These are phyloP conservation scores for Chamaecyparis obtusa DNA, from an alignment of 75 land plant genomes.

Conservation along the genomic window DNA sequence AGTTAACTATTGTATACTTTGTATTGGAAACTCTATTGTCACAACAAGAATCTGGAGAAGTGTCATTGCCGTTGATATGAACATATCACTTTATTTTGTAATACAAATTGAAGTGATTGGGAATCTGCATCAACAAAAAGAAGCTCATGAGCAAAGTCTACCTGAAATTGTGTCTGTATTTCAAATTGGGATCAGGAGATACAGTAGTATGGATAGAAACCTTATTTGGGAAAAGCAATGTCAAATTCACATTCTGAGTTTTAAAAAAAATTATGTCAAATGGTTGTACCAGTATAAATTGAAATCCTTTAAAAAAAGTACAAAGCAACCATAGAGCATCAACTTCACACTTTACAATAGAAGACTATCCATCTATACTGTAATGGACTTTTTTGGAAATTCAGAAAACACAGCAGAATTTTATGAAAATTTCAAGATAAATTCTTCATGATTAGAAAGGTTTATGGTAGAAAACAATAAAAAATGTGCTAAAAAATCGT, in stretches of 20 bases:
- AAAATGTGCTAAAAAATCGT: no score
- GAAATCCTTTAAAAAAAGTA: not conserved
- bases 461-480: no score
- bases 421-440: no score
- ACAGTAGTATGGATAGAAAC: not conserved
- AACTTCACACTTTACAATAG: no score
- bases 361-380: no score
- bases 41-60: constrained; percentile 51
- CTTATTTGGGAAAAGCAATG: not conserved
- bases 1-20: constrained; percentile 82
- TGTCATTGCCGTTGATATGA: constrained; percentile 72
- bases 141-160: not conserved
- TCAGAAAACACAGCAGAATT: no score
- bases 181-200: not conserved
- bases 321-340: not conserved
- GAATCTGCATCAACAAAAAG: not conserved
- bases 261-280: not conserved
- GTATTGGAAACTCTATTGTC: constrained; percentile 88
- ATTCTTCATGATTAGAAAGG: no score
- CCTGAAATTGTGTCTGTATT: not conserved
- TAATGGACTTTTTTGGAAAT: no score
- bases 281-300: not conserved
- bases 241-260: not conserved
- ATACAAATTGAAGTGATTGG: not conserved
- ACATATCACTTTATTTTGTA: constrained; percentile 80